Conservation (phyloP, 1,284 basidiomycete genomes). For the Peniophora sp. region DNA sequence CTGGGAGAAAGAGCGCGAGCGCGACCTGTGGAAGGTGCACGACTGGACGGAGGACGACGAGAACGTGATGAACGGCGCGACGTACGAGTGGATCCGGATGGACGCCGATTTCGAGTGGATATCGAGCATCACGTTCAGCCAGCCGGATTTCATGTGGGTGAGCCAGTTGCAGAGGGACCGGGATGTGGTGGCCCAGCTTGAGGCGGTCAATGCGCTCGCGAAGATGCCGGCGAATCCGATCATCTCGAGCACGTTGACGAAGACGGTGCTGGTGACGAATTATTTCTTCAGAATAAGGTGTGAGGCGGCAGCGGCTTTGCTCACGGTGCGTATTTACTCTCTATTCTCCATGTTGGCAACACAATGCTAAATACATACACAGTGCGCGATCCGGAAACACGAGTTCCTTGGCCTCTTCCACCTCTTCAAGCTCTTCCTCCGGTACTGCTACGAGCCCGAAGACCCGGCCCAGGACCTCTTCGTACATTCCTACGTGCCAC, state of each 20-base stretch:
- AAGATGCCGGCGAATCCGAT: constrained; percentile 79
- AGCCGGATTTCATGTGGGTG: constrained; percentile 99
- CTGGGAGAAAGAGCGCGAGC: constrained; percentile 93
- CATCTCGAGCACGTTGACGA: constrained; percentile 87
- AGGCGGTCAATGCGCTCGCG: constrained; percentile 83
- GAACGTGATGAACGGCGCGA: constrained; percentile 85
- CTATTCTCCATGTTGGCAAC: background rate
- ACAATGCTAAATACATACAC: constrained; percentile 6
- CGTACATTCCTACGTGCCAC: constrained; percentile 78
- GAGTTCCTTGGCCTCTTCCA: constrained; percentile 93
- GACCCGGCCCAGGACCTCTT: constrained; percentile 75
- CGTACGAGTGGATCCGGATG: constrained; percentile 99
- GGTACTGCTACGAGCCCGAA: constrained; percentile 86
- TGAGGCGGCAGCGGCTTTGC: constrained; percentile 86
- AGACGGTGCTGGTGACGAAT: constrained; percentile 90
- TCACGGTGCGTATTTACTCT: constrained; percentile 61
- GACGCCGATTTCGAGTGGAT: constrained; percentile 99
- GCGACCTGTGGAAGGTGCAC: constrained; percentile 91
- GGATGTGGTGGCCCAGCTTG: constrained; percentile 96
- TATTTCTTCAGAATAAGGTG: constrained; percentile 97
- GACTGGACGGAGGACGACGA: constrained; percentile 99
- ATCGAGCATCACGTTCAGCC: constrained; percentile 84
- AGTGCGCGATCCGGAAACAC: constrained; percentile 78
- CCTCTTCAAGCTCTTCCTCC: constrained; percentile 91
- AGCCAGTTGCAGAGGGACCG: constrained; percentile 93